Percentiles rank a stretch among this genome's conserved stretches.
These are phyloP conservation scores for Diaporthe amygdali DNA, from an alignment of 2,329 filamentous ascomycete genomes.

Conservation along the genomic window DNA sequence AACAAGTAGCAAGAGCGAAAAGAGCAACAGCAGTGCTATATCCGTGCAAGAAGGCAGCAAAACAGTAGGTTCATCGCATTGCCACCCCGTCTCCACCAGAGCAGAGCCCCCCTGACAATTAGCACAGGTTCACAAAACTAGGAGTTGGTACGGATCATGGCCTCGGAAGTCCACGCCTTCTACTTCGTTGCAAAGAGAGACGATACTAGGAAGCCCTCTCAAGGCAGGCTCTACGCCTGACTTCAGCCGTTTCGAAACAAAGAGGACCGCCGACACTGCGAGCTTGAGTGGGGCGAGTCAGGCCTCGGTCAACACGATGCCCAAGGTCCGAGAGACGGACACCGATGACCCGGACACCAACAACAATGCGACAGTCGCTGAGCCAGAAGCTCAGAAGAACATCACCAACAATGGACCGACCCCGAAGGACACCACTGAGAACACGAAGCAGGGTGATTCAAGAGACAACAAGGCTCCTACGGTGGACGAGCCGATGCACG, in stretches of 20 bases:
- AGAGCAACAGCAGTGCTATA: neutral
- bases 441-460: neutral
- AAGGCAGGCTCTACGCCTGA: constrained; percentile 52
- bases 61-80: neutral
- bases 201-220: constrained; percentile 62
- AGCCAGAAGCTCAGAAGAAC: neutral
- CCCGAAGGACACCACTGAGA: neutral
- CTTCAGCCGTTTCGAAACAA: constrained; percentile 56
- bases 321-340: constrained; percentile 36
- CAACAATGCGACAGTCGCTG: neutral
- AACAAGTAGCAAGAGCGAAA: constrained; percentile 19
- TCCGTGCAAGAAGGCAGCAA: constrained; percentile 10
- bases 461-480: neutral
- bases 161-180: constrained; percentile 64
- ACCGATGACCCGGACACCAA: neutral
- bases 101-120: neutral
- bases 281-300: constrained; percentile 36
- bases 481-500: neutral
- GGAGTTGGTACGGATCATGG: constrained; percentile 70
- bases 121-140: constrained; percentile 53
- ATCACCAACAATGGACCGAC: neutral
- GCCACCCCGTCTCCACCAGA: neutral
- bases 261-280: constrained; percentile 36
- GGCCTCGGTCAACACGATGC: constrained; percentile 36
- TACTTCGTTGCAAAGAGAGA: constrained; percentile 65